A percentile compares a stretch with the other conserved stretches of the same genome.
Evolutionary conservation across 352 stramenopile species (phyloP).

Genomic region (Pythium aphanidermatum): DNA sequence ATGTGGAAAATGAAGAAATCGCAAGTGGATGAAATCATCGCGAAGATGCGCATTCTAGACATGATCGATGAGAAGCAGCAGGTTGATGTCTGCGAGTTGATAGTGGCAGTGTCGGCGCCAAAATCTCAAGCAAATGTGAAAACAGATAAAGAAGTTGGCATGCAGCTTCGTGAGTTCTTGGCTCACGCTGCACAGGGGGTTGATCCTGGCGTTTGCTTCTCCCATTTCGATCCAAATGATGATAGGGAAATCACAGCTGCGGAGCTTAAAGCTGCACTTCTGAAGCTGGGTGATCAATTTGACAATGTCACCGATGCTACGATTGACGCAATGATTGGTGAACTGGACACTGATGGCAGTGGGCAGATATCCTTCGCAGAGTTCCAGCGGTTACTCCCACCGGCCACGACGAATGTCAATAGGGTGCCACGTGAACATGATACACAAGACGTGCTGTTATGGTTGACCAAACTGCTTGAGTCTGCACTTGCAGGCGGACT

Average conservation of each 20-base stretch:
- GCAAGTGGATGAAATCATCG: conserved; percentile 11
- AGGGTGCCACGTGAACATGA: no score
- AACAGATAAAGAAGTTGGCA: conserved; percentile 7
- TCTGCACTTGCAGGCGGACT: conserved; percentile 41
- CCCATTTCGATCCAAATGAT: conserved; percentile 45
- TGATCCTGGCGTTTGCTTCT: conserved; percentile 40
- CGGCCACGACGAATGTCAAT: neutral
- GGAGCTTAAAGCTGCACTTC: conserved; percentile 49
- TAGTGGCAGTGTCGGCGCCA: conserved; percentile 15
- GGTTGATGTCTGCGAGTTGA: conserved; percentile 26
- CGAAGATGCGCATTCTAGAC: conserved; percentile 16
- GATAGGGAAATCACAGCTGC: conserved; percentile 39
- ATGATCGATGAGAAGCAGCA: conserved; percentile 21
- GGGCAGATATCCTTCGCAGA: conserved; percentile 52
- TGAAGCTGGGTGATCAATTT: conserved; percentile 39
- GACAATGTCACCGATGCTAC: conserved; percentile 31
- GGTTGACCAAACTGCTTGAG: conserved; percentile 37
- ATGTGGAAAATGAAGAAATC: conserved; percentile 23
- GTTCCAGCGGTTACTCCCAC: conserved; percentile 40
- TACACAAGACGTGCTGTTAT: conserved; percentile 22
- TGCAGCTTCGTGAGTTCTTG: conserved; percentile 23
- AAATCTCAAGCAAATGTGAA: neutral
- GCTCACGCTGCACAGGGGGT: conserved; percentile 37
- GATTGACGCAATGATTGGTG: conserved; percentile 35
- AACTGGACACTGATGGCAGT: conserved; percentile 45